A percentile compares a stretch with the other conserved stretches of the same genome.
Evolutionary conservation across 2,329 filamentous ascomycete genomes (phyloP).

Genomic region (Aspergillus sp.): DNA sequence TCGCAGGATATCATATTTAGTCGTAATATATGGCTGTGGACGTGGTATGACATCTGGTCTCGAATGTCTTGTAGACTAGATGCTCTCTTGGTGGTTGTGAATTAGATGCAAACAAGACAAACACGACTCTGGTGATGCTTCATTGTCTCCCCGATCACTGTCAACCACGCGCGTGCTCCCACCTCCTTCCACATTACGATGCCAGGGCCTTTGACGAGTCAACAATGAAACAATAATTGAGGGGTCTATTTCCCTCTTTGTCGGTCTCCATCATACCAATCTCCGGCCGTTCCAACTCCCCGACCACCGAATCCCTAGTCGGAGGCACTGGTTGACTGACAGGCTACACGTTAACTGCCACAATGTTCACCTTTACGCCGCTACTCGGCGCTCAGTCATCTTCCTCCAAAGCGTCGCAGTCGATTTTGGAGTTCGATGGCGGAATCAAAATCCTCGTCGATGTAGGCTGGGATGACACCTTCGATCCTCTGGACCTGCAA

Average conservation of each 20-base stretch:
- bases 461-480: slow-evolving; percentile 92
- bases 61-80: too few species aligned
- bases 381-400: slow-evolving; percentile 83
- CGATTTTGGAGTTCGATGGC: slow-evolving; percentile 93
- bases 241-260: background rate
- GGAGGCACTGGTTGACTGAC: slow-evolving; percentile 2
- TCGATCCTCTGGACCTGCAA: slow-evolving; percentile 76
- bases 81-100: too few species aligned
- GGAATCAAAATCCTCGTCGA: slow-evolving; percentile 94
- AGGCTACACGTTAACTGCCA: slow-evolving; percentile 15
- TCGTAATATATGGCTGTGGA: too few species aligned
- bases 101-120: slow-evolving; percentile 17
- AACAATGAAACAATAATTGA: background rate
- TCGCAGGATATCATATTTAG: too few species aligned
- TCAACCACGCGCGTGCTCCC: background rate
- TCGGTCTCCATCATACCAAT: background rate
- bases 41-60: too few species aligned
- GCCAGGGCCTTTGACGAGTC: background rate
- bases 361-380: slow-evolving; percentile 95
- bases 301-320: slow-evolving; percentile 11
- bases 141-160: slow-evolving; percentile 2
- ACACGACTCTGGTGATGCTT: slow-evolving; percentile 11
- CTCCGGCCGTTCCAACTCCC: background rate
- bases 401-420: slow-evolving; percentile 82
- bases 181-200: background rate